Evolutionary conservation across 352 stramenopile genomes (phyloP).

Genomic region (Globisporangium emineosum): DNA sequence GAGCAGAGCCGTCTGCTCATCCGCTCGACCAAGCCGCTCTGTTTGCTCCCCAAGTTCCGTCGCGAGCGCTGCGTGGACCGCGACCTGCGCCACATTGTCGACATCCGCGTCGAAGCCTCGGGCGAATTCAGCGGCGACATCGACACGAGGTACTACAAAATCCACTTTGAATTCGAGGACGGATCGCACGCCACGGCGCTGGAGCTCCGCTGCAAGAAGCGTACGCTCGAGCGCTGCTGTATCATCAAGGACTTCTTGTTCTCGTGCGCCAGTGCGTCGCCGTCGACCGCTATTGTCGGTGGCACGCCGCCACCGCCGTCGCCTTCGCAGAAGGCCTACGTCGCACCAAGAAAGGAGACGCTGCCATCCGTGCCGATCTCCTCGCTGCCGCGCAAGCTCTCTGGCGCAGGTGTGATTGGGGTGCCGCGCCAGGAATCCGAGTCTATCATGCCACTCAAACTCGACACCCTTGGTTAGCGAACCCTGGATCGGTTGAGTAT

Average conservation of each 20-base stretch:
- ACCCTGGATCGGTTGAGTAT: background rate
- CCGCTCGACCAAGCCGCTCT: slow-evolving; percentile 51
- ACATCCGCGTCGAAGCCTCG: slow-evolving; percentile 59
- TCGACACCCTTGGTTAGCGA: slow-evolving; percentile 5
- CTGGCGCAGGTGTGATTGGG: background rate
- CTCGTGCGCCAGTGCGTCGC: slow-evolving; percentile 13
- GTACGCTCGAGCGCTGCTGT: slow-evolving; percentile 46
- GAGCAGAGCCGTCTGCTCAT: slow-evolving; percentile 35
- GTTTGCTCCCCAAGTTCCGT: slow-evolving; percentile 28
- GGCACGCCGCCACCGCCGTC: background rate
- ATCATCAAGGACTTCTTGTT: slow-evolving; percentile 56
- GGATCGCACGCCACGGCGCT: slow-evolving; percentile 46
- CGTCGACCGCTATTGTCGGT: background rate
- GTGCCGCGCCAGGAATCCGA: background rate
- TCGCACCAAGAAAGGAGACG: slow-evolving; percentile 8
- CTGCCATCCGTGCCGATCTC: slow-evolving; percentile 20
- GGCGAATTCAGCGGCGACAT: slow-evolving; percentile 67
- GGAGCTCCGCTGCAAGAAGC: slow-evolving; percentile 58
- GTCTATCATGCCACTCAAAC: slow-evolving; percentile 8
- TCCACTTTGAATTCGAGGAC: slow-evolving; percentile 75
- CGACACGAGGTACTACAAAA: slow-evolving; percentile 65
- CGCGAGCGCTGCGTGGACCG: slow-evolving; percentile 40
- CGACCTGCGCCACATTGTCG: slow-evolving; percentile 51
- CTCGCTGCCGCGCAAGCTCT: slow-evolving; percentile 21
- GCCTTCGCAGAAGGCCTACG: slow-evolving; percentile 5